Evolutionary conservation across 495 filamentous ascomycete genomes (phyloP).

Genomic region (Letharia columbiana): DNA sequence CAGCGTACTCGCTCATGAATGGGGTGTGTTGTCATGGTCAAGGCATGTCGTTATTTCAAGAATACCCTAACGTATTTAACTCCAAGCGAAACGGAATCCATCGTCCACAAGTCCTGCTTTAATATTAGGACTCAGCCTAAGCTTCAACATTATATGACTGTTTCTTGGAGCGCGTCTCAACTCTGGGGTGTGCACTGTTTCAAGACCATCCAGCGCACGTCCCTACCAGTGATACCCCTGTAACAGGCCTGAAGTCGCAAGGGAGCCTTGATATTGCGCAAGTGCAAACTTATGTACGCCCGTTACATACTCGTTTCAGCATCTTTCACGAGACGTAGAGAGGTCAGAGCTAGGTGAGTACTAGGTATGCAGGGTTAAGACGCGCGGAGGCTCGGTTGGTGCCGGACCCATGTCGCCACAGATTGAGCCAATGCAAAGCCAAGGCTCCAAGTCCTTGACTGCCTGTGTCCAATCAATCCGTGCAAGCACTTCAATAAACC

Average conservation of each 20-base stretch:
- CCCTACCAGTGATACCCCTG: neutral
- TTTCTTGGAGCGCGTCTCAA: neutral
- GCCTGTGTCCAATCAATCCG: neutral
- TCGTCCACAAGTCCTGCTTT: neutral
- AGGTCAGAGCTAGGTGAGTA: neutral
- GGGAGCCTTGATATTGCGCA: neutral
- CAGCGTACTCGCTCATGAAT: neutral
- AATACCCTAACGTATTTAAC: neutral
- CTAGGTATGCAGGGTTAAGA: neutral
- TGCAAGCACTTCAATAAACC: neutral
- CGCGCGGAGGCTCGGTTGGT: neutral
- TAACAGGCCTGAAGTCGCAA: neutral
- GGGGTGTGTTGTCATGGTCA: neutral
- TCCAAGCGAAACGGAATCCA: neutral
- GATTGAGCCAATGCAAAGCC: neutral
- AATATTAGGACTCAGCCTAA: neutral
- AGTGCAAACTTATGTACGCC: constrained; percentile 2
- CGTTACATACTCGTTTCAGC: constrained; percentile 3
- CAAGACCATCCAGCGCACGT: neutral
- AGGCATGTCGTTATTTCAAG: neutral
- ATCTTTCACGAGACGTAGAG: neutral
- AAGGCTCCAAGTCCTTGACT: neutral
- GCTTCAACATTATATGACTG: neutral
- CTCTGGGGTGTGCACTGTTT: neutral
- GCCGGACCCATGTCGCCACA: neutral